Base-by-base conservation (phyloP, 73 alveolate species). In the Paramecium bursaria region DNA sequence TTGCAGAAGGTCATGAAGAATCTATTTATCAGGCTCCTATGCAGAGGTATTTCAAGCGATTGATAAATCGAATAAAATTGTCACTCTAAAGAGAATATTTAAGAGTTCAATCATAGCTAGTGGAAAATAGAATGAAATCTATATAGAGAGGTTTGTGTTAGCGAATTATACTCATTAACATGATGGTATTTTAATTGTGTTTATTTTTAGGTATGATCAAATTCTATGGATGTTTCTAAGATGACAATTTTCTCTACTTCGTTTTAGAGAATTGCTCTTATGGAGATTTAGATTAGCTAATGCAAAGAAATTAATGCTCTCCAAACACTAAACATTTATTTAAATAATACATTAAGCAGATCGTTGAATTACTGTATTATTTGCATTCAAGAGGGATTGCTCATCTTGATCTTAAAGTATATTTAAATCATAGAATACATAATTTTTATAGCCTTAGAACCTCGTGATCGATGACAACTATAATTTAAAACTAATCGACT, bases 391-490 rank as follows among this genome's bases (percentile, higher is more conserved):
- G 44, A 14, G 82, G 82, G 3, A 67, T 67, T 7, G 82, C 82
- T 13, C 82, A 67, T 67, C 44, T 67, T 7, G 82, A 67, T 42
- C 17, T 67, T 0, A 67, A 67, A 67, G 61, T 48, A n/a, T n/a
- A n/a, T n/a, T n/a, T n/a, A n/a, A 48, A 9, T 14, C 7, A n/a
- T 9, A 11, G 15, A 9, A 6, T 48, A 48, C 7, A 9, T 48
- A 48, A 11, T 48, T n/a, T n/a, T n/a, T n/a, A n/a, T 6, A 48
- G 61, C 82, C 82, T 10, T 31, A 17, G 21, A 67, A 67, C 44
- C 17, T 67, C 14, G 49, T 67, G 22, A 67, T 67, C 17, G 82
- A 67, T 67, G 19, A 31, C 14, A 67, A 39, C 44, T 67, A 10
- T 47, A 42, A 67, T 14, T 21, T 67, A 15, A 67, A 67, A 67